Evolutionary conservation across 345 rosid genomes (phyloP).

Genomic region (Arabidopsis thaliana): TAIR10.1 NC_003075.7:12104001-12104500

Average conservation of each 20-base stretch:
- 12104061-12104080: conserved; percentile 60
- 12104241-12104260: conserved; percentile 23
- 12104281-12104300: conserved; percentile 22
- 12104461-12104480: conserved; percentile 1
- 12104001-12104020: conserved; percentile 97
- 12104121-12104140: conserved; percentile 14
- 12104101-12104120: background rate
- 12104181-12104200: conserved; percentile 99
- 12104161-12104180: conserved; percentile 95
- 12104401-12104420: conserved; percentile 97
- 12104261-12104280: conserved; percentile 25
- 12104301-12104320: background rate
- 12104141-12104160: conserved; percentile 65
- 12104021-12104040: conserved; percentile 70
- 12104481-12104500: background rate
- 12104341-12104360: conserved; percentile 98
- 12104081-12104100: conserved; percentile 19
- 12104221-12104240: conserved; percentile 96
- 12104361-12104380: conserved; percentile 86
- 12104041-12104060: conserved; percentile 88
- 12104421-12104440: conserved; percentile 38
- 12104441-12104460: background rate
- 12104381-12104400: conserved; percentile 96
- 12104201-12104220: conserved; percentile 99
- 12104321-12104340: conserved; percentile 91